A percentile compares a stretch with the other conserved stretches of the same genome.
phyloP scores from a whole-genome alignment of 2,329 filamentous ascomycete species.

The Aureobasidium sp. region DNA sequence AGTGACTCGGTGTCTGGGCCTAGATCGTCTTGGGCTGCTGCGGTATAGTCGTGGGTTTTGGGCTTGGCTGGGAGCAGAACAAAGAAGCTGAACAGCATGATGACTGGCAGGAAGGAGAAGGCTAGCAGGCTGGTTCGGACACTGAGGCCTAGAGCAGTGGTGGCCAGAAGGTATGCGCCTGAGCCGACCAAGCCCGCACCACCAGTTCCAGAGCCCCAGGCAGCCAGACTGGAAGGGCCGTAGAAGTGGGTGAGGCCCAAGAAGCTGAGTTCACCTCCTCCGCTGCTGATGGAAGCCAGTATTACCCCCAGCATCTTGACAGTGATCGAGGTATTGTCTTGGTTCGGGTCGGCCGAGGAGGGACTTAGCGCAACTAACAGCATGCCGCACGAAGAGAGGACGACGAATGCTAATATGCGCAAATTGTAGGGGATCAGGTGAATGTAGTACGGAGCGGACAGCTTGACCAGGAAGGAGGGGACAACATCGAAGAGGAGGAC shows the following conservation, averaged over 20 bases:
- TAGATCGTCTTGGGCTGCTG: conserved; percentile 32
- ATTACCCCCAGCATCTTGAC: conserved; percentile 76
- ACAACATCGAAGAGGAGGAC: conserved; percentile 90
- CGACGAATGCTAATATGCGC: conserved; percentile 67
- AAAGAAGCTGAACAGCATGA: conserved; percentile 87
- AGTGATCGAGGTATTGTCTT: conserved; percentile 41
- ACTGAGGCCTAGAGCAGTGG: conserved; percentile 66
- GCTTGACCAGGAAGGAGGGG: conserved; percentile 80
- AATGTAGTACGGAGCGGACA: conserved; percentile 89
- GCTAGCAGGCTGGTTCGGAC: conserved; percentile 67
- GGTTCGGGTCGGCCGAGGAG: conserved; percentile 29
- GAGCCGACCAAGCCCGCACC: conserved; percentile 82
- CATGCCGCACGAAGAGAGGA: conserved; percentile 77
- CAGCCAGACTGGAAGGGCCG: conserved; percentile 73
- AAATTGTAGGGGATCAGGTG: conserved; percentile 72
- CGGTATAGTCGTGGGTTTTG: conserved; percentile 43
- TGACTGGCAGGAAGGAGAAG: conserved; percentile 67
- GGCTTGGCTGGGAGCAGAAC: conserved; percentile 58
- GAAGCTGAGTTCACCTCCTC: conserved; percentile 84
- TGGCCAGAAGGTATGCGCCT: conserved; percentile 78
- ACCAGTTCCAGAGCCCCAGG: conserved; percentile 89
- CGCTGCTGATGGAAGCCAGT: conserved; percentile 75
- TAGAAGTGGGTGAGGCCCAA: conserved; percentile 90
- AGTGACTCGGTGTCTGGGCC: conserved; percentile 19
- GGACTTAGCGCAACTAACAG: conserved; percentile 77